These are phyloP conservation scores for Theobroma grandiflorum DNA, from an alignment of 441 rosid genomes.

Conservation along the genomic window DNA sequence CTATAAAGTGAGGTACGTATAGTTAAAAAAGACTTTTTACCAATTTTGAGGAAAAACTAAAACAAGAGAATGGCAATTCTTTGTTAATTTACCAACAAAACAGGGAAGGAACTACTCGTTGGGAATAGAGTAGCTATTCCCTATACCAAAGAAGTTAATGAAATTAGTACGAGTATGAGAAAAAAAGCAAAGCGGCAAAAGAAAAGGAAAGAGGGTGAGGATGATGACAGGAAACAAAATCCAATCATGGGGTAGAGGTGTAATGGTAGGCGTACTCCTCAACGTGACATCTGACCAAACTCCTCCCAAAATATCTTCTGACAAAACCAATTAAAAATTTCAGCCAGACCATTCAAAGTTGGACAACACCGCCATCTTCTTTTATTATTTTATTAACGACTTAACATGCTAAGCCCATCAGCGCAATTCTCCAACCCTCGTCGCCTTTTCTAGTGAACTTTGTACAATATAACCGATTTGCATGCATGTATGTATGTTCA, in stretches of 20 bases:
- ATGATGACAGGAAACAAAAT: neutral
- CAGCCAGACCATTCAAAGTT: neutral
- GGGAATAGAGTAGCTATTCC: too few relatives aligned
- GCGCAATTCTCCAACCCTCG: too few relatives aligned
- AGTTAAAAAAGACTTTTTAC: too few relatives aligned
- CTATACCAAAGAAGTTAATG: too few relatives aligned
- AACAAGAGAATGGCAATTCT: too few relatives aligned
- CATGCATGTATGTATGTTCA: neutral
- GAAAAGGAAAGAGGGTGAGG: too few relatives aligned
- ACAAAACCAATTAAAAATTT: constrained; percentile 22
- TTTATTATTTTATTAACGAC: neutral
- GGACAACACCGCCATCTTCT: neutral
- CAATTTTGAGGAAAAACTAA: too few relatives aligned
- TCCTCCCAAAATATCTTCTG: constrained; percentile 37
- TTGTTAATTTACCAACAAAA: too few relatives aligned
- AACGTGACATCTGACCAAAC: neutral
- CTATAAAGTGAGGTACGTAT: too few relatives aligned
- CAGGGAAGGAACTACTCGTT: too few relatives aligned
- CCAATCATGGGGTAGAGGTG: neutral
- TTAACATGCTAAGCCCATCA: neutral
- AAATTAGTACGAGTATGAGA: too few relatives aligned
- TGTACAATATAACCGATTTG: neutral
- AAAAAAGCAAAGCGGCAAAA: too few relatives aligned
- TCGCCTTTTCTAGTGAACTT: neutral
- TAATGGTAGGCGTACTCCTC: constrained; percentile 4